phyloP scores from a whole-genome alignment of 2,329 filamentous ascomycete species.

The Aspergillus neotritici region DNA sequence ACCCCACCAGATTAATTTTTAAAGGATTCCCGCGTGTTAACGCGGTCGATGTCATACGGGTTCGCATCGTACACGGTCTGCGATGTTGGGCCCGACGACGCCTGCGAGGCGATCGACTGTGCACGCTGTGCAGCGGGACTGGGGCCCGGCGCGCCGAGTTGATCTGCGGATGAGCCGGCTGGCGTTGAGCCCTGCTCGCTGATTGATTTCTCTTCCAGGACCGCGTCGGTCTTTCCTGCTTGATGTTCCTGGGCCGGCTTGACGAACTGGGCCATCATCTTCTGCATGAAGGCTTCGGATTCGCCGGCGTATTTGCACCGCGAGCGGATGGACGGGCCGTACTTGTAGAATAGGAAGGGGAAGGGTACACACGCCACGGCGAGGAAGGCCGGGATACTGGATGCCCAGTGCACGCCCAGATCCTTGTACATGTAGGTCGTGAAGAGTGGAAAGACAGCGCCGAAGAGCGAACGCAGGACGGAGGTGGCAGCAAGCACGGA shows the following conservation, averaged over 20 bases:
- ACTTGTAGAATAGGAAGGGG: slow-evolving; percentile 23
- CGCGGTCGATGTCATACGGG: slow-evolving; percentile 11
- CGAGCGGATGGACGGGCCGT: slow-evolving; percentile 8
- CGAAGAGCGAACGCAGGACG: slow-evolving; percentile 30
- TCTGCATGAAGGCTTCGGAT: slow-evolving; percentile 9
- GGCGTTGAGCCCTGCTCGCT: not conserved
- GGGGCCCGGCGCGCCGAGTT: not conserved
- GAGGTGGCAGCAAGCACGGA: slow-evolving; percentile 13
- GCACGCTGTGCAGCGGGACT: not conserved
- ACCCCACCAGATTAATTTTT: slow-evolving; percentile 1
- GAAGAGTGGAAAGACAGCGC: slow-evolving; percentile 39
- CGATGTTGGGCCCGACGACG: slow-evolving; percentile 2
- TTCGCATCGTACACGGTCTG: slow-evolving; percentile 9
- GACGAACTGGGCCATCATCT: slow-evolving; percentile 6
- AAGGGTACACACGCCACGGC: slow-evolving; percentile 28
- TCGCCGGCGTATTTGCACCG: slow-evolving; percentile 12
- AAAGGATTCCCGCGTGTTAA: slow-evolving; percentile 10
- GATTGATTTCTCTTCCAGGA: not conserved
- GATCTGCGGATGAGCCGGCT: not conserved
- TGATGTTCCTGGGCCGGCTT: not conserved
- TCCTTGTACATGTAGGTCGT: slow-evolving; percentile 32
- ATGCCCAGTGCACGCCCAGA: slow-evolving; percentile 41
- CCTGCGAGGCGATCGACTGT: slow-evolving; percentile 3
- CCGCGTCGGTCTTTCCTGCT: not conserved
- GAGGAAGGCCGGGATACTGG: slow-evolving; percentile 22